Base-by-base conservation (phyloP, 177 flowering plant species). In the Telopea speciosissima region DNA sequence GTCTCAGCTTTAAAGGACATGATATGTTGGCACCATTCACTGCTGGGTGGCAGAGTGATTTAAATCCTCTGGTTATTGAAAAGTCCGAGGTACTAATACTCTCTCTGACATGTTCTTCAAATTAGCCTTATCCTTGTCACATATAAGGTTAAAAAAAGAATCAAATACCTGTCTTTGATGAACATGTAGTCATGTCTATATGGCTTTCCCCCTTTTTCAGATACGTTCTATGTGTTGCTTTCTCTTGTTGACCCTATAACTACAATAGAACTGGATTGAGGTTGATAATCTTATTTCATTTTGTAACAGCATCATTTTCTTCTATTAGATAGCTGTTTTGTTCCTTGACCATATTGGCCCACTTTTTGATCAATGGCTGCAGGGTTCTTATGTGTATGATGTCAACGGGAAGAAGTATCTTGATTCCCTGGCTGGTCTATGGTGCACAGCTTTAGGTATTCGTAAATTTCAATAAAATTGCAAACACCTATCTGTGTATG, bases 11-110 rank as follows among this genome's bases (percentile, higher is more conserved):
- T 73, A 90, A 88, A 80, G 97, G 97, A 63, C 99, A 95, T 83
- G 92, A 81, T 79, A 95, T 95, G 99, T 74, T 95, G 77, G 99
- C 99, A 68, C 99, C 99, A 63, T 95, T 95, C 74, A 95, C 97
- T 62, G 90, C 99, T 67, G 99, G 99, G 60, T 88, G 91, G 91
- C 97, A 92, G 73, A 77, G 85, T 36, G 96, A 92, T 74, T 24
- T 81, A 70, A 71, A 88, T 80, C 99, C 99, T 26, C 77, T 95
- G 28, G 85, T 95, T 26, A 95, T 95, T 60, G 93, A 85, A 36
- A 92, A 74, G 74, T 89, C 99, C 21, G 93, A 95, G 97, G 99
- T 92, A 85, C 66, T 52, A 40, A 44, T 17, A 44, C 24, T 61
- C 31, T 66, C 31, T 63, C 6, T 24, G 36, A 62, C 16, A 62